Evolutionary conservation across 768 basidiomycete genomes (phyloP), one percentile per base, ranked within the genome.

Genomic region (Kwoniella mangroviensis): DNA sequence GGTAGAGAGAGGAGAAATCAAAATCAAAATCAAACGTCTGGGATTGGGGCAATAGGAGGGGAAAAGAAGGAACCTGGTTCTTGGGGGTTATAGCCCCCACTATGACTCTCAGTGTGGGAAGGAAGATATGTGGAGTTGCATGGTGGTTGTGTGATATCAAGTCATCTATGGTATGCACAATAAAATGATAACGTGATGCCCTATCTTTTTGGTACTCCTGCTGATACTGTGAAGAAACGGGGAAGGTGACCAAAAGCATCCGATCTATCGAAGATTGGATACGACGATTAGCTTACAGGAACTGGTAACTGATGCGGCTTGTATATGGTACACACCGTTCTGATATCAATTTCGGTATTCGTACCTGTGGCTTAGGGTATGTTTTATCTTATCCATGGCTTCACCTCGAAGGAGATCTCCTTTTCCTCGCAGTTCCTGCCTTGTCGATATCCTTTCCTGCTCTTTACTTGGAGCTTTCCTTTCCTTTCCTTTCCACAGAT

Each of bases 1-100:
- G 51, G 59, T 52, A 26, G 41, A 22, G 68, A 65, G 21, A 64
- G 68, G 28, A 60, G 57, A 17, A 55, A 43, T 21, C 40, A 53
- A 17, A 21, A 52, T 34, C 63, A 26, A 64, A 22, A 41, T n/a
- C 45, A 34, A 21, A 60, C 41, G 58, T 4, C 21, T 60, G 58
- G 58, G 21, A 49, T 9, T 49, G 45, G 45, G 4, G 45, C 45
- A 19, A 49, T 49, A 42, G 24, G 51, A 54, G 54, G 49, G 12
- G n/a, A 53, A 34, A 60, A 52, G 40, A 49, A 49, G 45, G 45
- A 49, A 49, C 45, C 45, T 49, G 45, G 45, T 49, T 49, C 45
- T 49, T 49, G 45, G 45, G 45, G 45, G 4, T 49, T 49, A 19
- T 49, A 49, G 45, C 45, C 0, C 19, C 5, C 10, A 0, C 45